Percentiles rank a stretch among this genome's conserved stretches.
phyloP scores from a whole-genome alignment of 1,139 yeast species.

The Hansenula lynferdii region DNA sequence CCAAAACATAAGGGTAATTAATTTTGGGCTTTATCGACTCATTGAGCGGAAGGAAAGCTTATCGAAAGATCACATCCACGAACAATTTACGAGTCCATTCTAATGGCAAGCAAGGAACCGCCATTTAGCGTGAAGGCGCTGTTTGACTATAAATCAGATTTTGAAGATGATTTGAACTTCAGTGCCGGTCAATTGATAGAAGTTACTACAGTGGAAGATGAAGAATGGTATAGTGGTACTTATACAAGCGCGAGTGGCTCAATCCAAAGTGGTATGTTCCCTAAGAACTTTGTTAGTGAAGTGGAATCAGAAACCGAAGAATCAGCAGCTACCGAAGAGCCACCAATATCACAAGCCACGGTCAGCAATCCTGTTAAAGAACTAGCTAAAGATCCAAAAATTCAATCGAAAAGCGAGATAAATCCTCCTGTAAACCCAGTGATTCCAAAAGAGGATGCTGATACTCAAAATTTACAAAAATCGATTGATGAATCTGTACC shows the following conservation, averaged over 20 bases:
- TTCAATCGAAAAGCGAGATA: no score
- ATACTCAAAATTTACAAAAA: background rate
- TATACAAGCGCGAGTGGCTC: conserved; percentile 39
- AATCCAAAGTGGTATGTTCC: conserved; percentile 70
- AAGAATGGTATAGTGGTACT: conserved; percentile 83
- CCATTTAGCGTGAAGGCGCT: conserved; percentile 75
- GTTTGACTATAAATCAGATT: conserved; percentile 71
- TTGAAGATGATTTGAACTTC: conserved; percentile 79
- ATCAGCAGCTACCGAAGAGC: background rate
- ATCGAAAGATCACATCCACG: background rate
- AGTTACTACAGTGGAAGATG: conserved; percentile 78
- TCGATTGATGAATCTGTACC: conserved; percentile 1
- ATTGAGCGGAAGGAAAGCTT: no score
- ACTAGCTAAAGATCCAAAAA: background rate
- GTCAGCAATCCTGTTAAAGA: background rate
- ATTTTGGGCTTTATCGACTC: no score
- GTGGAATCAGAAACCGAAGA: background rate
- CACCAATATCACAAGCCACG: background rate
- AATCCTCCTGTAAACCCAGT: background rate
- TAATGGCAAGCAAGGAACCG: conserved; percentile 4
- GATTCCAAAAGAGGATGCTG: background rate
- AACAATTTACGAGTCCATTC: no score
- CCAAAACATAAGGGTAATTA: no score
- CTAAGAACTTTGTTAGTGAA: conserved; percentile 68
- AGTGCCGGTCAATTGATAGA: conserved; percentile 61